phyloP scores from a whole-genome alignment of 1,284 basidiomycete genomes.

The Marasmius oreades region DNA sequence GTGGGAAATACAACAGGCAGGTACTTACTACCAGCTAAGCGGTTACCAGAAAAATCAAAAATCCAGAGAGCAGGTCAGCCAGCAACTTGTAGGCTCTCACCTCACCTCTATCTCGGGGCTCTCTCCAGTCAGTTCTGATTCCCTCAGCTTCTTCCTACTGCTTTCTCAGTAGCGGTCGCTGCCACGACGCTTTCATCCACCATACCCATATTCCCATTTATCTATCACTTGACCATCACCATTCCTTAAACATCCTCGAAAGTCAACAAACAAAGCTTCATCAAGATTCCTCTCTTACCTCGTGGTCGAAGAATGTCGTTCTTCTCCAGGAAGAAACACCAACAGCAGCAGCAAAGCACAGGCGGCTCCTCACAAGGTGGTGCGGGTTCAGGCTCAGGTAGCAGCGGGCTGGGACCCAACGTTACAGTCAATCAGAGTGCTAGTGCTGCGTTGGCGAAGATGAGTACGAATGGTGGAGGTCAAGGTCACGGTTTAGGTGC shows the following conservation, averaged over 20 bases:
- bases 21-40: not conserved
- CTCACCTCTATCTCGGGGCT: not conserved
- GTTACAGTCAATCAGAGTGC: conserved; percentile 32
- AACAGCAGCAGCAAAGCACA: conserved; percentile 26
- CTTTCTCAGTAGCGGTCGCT: not conserved
- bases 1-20: not conserved
- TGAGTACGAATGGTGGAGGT: conserved; percentile 16
- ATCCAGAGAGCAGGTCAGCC: not conserved
- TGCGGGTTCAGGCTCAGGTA: conserved; percentile 36
- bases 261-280: not conserved
- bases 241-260: not conserved
- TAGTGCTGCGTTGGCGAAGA: conserved; percentile 21
- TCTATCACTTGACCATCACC: not conserved
- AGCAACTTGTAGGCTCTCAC: not conserved
- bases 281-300: not conserved
- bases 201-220: not conserved
- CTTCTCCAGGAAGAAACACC: conserved; percentile 81
- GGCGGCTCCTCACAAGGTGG: conserved; percentile 14
- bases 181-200: not conserved
- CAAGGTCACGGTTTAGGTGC: not conserved
- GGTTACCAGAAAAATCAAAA: not conserved
- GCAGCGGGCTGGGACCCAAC: conserved; percentile 48
- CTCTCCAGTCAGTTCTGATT: not conserved
- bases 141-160: not conserved
- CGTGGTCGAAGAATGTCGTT: conserved; percentile 72